Conservation (phyloP, 2,329 filamentous ascomycete genomes). For the Cercospora sp. region DNA sequence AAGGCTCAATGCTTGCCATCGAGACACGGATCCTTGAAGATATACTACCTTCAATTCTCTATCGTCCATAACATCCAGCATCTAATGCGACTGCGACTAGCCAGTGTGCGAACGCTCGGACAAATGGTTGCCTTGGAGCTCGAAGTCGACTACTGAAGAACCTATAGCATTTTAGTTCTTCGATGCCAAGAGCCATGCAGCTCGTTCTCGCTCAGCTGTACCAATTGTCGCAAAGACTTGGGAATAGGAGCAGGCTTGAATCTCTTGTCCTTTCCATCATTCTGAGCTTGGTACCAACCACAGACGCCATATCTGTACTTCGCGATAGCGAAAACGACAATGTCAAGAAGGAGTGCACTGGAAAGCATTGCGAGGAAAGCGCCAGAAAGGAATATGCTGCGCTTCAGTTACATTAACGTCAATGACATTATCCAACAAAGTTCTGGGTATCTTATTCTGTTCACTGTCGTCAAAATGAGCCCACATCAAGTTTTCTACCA, state of each 20-base stretch:
- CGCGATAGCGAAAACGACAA: background rate
- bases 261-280: background rate
- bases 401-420: background rate
- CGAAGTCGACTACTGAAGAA: background rate
- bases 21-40: background rate
- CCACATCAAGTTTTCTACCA: background rate
- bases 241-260: background rate
- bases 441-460: background rate
- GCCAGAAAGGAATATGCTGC: background rate
- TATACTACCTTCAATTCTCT: too few relatives aligned
- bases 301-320: background rate
- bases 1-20: background rate
- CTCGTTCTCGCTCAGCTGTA: background rate
- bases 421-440: background rate
- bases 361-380: background rate
- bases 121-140: background rate
- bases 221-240: background rate
- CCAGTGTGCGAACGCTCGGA: background rate
- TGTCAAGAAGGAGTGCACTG: background rate
- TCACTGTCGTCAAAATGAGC: background rate
- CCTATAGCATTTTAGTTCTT: background rate
- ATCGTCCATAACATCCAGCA: too few relatives aligned
- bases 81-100: background rate
- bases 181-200: background rate
- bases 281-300: background rate